Evolutionary conservation across 805 yeast genomes (phyloP), one percentile per base, ranked within the genome.

Genomic region (Candida peoriensis): DNA sequence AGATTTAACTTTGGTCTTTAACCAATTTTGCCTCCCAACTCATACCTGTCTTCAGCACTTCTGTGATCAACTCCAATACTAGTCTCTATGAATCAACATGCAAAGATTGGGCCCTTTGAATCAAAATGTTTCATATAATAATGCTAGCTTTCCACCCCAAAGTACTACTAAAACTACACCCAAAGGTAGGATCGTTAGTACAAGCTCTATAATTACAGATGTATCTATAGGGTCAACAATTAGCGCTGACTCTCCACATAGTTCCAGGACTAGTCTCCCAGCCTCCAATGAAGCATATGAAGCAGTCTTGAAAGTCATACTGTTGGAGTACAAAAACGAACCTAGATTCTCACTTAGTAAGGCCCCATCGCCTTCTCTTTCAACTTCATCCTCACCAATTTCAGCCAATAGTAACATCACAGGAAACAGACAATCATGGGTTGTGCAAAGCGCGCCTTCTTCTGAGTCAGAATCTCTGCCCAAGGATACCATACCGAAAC

Each of bases 291-390:
- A 58, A 20, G 56, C 76, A 4, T 80, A 81, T 44, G 66, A 67
- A 31, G 64, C 71, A 20, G 66, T 78, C 2, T 49, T 81, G 30
- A 76, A 78, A 46, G 56, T 77, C 6, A 52, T 80, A 3, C 54
- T 82, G 10, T 52, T 82, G 14, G 81, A 76, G 31, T 79, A 81
- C 47, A 60, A 72, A 35, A 74, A 70, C 38, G 86, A 79, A 54
- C 84, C 84, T 2, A 57, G 86, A 24, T 81, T 79, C 58, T 57
- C 68, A 33, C 19, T 33, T 23, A 23, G 34, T 8, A 28, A 37
- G 4, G 33, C 38, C 2, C 32, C 35, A 3, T 34, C 41, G 7
- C 36, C 39, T 4, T n/a, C 24, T 5, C 38, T 33, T 17, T 24
- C 47, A 2, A 28, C 42, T 12, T n/a, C 37, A 8, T 26, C 42